These are phyloP conservation scores for Fomitopsis schrenkii DNA, from an alignment of 1,284 basidiomycete genomes.

Conservation along the genomic window DNA sequence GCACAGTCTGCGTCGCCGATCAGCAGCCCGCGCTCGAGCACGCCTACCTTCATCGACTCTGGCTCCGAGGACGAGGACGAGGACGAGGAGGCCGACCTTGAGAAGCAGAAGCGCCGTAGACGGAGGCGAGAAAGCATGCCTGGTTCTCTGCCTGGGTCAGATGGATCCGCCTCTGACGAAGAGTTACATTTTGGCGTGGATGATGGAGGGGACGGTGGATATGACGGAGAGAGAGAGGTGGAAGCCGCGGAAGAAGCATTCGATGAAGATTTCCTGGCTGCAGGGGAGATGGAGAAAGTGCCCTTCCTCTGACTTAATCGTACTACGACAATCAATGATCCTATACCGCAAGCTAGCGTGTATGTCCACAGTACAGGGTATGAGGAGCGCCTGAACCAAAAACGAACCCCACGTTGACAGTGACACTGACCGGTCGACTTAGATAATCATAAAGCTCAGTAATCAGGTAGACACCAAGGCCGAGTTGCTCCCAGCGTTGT, in stretches of 20 bases:
- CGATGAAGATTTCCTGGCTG: slow-evolving; percentile 77
- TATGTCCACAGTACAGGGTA: background rate
- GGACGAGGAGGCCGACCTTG: slow-evolving; percentile 36
- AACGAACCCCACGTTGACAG: no score
- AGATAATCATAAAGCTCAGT: no score
- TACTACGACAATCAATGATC: background rate
- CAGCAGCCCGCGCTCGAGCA: slow-evolving; percentile 49
- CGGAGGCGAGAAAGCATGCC: slow-evolving; percentile 80
- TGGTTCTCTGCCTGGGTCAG: slow-evolving; percentile 54
- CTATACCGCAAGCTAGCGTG: background rate
- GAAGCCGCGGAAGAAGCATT: slow-evolving; percentile 62
- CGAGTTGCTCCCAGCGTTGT: no score
- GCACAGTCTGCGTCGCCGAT: slow-evolving; percentile 34
- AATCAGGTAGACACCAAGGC: no score
- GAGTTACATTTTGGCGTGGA: slow-evolving; percentile 53
- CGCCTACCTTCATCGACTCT: slow-evolving; percentile 49
- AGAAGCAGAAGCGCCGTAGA: slow-evolving; percentile 34
- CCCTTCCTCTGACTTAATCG: slow-evolving; percentile 52
- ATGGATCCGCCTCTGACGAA: slow-evolving; percentile 29
- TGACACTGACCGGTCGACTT: no score
- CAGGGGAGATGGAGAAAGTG: slow-evolving; percentile 83
- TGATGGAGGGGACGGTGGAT: slow-evolving; percentile 38
- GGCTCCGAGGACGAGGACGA: slow-evolving; percentile 56
- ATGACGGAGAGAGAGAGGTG: slow-evolving; percentile 35
- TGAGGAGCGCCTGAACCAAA: background rate